Evolutionary conservation across 371 early-diverging fungal species (phyloP), one percentile per base, ranked within the genome.

Genomic region (Mucor mucedo): DNA sequence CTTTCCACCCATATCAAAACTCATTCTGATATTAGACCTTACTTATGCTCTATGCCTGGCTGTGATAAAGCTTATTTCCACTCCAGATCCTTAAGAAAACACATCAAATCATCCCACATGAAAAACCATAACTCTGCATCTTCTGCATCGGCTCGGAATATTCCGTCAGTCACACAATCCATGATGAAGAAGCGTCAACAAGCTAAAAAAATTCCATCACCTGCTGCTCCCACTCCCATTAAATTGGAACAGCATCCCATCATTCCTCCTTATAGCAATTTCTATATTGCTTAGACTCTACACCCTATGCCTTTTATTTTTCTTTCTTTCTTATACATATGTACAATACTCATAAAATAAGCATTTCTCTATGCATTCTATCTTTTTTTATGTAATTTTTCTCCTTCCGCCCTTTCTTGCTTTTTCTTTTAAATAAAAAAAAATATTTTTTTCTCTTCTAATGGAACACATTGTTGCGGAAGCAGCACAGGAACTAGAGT

Each of bases 1-100:
- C 77, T 96, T 38, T 89, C 89, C 55, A 94, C 94, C 10, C 96
- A 96, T 59, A 84, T 90, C 55, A 92, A 93, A 73, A 94, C 93
- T 2, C 95, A 95, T 65, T 89, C 89, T 10, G 87, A 89, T 62
- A 70, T 88, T 41, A 83, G 91, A n/a, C 91, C 93, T 4, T 89
- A 78, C 64, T 70, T 84, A 33, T 90, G 91, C 66, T 58, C 75
- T 29, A 60, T 79, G 21, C 77, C 82, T 38, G 80, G 74, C 13
- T 90, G 91, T 64, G 76, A 80, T 14, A 89, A 89, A 56, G 86
- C 89, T n/a, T 90, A 89, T 70, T 91, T 87, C 69, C 91, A 91
- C 60, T 84, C 88, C 4, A 79, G 90, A 55, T 89, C 89, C 4
- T 77, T 91, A 48, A 75, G 87, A 58, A 91, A 91, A 75, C 91